Conservation (phyloP, 768 basidiomycete genomes). For the Pisolithus sp. region DNA sequence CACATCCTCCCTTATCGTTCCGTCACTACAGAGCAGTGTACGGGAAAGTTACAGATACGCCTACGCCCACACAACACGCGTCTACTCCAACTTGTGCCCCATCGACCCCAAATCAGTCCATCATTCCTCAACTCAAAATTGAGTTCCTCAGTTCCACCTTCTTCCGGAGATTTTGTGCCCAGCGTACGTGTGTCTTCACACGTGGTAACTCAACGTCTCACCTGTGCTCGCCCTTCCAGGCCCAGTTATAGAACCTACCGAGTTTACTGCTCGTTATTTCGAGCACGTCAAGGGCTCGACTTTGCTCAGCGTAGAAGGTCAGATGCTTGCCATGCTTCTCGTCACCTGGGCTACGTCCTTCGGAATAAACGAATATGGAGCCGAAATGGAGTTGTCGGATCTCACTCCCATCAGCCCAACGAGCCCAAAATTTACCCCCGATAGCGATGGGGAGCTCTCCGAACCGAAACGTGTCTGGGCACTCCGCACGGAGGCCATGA, state of each 20-base stretch:
- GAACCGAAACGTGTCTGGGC: slow-evolving; percentile 38
- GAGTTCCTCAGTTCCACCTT: slow-evolving; percentile 84
- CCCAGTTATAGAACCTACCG: slow-evolving; percentile 75
- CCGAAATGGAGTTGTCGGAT: slow-evolving; percentile 32
- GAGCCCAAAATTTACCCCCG: slow-evolving; percentile 9
- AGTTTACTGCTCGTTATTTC: slow-evolving; percentile 69
- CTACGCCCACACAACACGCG: slow-evolving; percentile 21
- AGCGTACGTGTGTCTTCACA: slow-evolving; percentile 47
- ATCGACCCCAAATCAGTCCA: slow-evolving; percentile 20
- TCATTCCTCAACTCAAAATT: slow-evolving; percentile 65
- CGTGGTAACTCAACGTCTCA: not conserved
- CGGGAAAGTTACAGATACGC: slow-evolving; percentile 54
- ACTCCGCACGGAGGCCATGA: slow-evolving; percentile 58
- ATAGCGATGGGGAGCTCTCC: slow-evolving; percentile 24
- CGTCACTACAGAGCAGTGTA: slow-evolving; percentile 57
- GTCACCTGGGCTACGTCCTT: slow-evolving; percentile 89
- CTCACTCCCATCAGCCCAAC: slow-evolving; percentile 1
- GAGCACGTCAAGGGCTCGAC: slow-evolving; percentile 58
- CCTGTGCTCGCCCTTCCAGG: slow-evolving; percentile 38
- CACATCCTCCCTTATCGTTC: slow-evolving; percentile 3
- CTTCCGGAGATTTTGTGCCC: slow-evolving; percentile 77
- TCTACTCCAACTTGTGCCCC: slow-evolving; percentile 5
- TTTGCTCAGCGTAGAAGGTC: slow-evolving; percentile 64
- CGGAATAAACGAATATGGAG: slow-evolving; percentile 76
- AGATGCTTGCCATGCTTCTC: slow-evolving; percentile 70